Base-by-base conservation (phyloP, 495 filamentous ascomycete genomes). In the Penicillium lividum region DNA sequence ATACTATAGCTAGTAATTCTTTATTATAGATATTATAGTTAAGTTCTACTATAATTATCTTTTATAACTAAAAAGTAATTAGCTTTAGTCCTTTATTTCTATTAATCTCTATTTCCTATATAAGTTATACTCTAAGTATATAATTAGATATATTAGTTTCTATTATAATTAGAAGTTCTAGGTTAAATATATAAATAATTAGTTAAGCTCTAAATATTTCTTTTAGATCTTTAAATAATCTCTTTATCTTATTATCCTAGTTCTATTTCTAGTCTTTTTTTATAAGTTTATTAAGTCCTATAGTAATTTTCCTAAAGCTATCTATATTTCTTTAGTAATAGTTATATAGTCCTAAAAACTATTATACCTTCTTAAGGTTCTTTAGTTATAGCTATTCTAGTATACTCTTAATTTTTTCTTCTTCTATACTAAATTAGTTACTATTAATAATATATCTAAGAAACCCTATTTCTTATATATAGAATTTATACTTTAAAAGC, bases 11-110 rank as follows among this genome's bases (percentile, higher is more conserved):
- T 8, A 75, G 36, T 4, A 73, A 38, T 48, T 68, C 67, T 43
- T 71, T 68, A 38, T 75, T 53, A 25, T 72, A 49, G 22, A 74
- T 72, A 18, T 66, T 22, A 46, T 76, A 75, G 43, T 76, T 75
- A 0, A 31, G 27, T 49, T 77, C 68, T 2, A 63, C 65, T 1
- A 59, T 52, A 11, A 11, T 36, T 36, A 36, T 36, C 0, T 36
- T 36, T 11, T 11, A 2, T 9, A 27, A 59, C 11, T 11, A 36
- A 13, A 36, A 36, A 0, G 1, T 0, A 4, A 36, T 13, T 36
- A 36, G 1, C 3, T 11, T 9, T 11, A 11, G 6, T 36, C 1
- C 33, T 36, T 1, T 11, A 36, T 1, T 11, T 4, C 8, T 11
- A 4, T 36, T 1, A 9, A 36, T 36, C 10, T 9, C 13, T 9